phyloP scores from a whole-genome alignment of 108 stramenopile genomes.

The Cyclotella sp. region DNA sequence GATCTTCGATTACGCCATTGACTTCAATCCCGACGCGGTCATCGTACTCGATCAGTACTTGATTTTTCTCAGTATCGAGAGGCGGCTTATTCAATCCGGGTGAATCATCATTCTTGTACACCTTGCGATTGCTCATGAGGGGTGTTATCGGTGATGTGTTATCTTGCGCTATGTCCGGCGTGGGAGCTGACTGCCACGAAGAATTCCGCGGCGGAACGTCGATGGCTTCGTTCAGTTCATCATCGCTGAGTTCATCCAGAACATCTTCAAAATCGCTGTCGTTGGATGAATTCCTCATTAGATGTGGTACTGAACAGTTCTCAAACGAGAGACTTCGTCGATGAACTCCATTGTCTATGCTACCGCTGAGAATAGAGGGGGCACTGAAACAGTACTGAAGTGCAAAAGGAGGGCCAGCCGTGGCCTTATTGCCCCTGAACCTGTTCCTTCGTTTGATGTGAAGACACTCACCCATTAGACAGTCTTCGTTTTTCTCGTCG shows the following conservation, averaged over 20 bases:
- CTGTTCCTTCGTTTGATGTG: conserved; percentile 13
- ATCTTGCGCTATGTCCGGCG: not conserved
- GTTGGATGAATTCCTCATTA: conserved; percentile 36
- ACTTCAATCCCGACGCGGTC: not conserved
- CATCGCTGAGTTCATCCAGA: conserved; percentile 3
- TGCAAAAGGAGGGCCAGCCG: not conserved
- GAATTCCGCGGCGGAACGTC: not conserved
- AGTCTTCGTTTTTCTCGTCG: conserved; percentile 11
- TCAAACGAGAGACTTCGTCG: conserved; percentile 3
- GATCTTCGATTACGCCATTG: not conserved
- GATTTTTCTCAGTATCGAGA: not conserved
- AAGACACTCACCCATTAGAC: conserved; percentile 4
- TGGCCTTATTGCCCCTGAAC: not conserved
- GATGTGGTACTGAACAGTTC: conserved; percentile 25
- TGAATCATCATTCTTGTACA: conserved; percentile 1
- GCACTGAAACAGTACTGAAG: conserved; percentile 3
- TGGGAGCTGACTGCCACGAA: not conserved
- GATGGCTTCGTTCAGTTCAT: not conserved
- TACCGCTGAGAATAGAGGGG: not conserved
- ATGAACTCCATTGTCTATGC: not conserved
- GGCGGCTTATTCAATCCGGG: not conserved
- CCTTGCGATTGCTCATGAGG: conserved; percentile 19
- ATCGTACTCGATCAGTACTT: not conserved
- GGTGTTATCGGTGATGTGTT: conserved; percentile 8
- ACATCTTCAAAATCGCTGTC: conserved; percentile 22